Percentiles rank a stretch among this genome's conserved stretches.
Conservation (phyloP, 441 rosid genomes). For the Eruca vesicaria region DNA sequence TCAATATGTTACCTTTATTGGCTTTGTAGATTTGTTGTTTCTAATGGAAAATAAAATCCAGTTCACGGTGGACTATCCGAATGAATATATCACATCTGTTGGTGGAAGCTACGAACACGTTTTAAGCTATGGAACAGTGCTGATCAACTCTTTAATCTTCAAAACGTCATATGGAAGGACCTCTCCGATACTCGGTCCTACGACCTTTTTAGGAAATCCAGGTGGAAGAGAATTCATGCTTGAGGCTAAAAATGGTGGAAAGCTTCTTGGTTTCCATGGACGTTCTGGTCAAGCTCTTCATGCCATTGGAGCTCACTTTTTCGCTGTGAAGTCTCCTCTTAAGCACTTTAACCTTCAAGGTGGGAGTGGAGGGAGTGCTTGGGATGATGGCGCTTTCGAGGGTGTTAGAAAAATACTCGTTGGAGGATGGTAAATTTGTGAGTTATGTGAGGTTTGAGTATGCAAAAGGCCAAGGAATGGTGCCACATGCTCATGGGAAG, state of each 20-base stretch:
- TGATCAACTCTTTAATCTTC: conserved; percentile 18
- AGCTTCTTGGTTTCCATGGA: conserved; percentile 32
- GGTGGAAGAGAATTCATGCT: conserved; percentile 4
- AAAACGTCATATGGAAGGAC: conserved; percentile 24
- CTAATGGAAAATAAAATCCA: background rate
- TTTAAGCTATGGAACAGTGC: background rate
- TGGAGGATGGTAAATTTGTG: conserved; percentile 5
- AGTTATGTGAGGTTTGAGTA: conserved; percentile 27
- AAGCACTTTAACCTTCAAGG: conserved; percentile 17
- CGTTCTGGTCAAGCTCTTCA: conserved; percentile 28
- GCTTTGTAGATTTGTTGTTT: background rate
- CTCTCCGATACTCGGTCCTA: conserved; percentile 16
- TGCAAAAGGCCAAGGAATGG: conserved; percentile 8
- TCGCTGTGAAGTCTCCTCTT: conserved; percentile 6
- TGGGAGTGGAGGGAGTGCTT: conserved; percentile 23
- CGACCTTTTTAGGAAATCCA: background rate
- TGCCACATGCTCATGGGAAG: conserved; percentile 28
- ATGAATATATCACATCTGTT: background rate
- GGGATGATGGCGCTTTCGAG: conserved; percentile 30
- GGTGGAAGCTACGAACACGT: background rate
- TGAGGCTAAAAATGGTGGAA: conserved; percentile 24
- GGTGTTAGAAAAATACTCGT: conserved; percentile 24
- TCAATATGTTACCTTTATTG: background rate
- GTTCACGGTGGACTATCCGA: conserved; percentile 8
- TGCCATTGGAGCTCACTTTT: conserved; percentile 24